phyloP scores from a whole-genome alignment of 805 yeast species.

The Wickerhamiella siamensis region DNA sequence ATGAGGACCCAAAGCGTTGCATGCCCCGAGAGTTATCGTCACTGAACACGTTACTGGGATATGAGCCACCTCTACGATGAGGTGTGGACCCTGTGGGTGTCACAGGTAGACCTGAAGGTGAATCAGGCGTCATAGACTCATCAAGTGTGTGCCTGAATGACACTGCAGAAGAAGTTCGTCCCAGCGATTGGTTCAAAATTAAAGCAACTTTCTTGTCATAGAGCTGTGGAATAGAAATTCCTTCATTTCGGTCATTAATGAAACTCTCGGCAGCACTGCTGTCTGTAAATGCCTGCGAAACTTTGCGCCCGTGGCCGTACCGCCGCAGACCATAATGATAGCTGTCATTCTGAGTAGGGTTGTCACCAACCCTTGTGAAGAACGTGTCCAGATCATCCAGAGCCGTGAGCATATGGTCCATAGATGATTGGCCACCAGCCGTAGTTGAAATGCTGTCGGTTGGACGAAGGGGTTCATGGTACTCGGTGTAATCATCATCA shows the following conservation, averaged over 20 bases:
- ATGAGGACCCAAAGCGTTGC: background rate
- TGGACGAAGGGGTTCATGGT: background rate
- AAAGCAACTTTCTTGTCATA: conserved; percentile 68
- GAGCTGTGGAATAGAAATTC: conserved; percentile 50
- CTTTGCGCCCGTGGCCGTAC: conserved; percentile 3
- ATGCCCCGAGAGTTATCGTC: background rate
- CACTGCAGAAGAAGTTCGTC: conserved; percentile 57
- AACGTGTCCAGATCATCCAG: conserved; percentile 20
- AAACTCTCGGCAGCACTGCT: conserved; percentile 6
- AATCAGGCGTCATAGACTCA: conserved; percentile 35
- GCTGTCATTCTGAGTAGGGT: conserved; percentile 6
- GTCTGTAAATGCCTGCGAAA: conserved; percentile 4
- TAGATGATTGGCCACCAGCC: conserved; percentile 12
- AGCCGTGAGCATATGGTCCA: conserved; percentile 19
- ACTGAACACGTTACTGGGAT: background rate
- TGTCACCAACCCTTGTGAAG: conserved; percentile 15
- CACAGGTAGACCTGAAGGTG: background rate
- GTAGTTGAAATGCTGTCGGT: conserved; percentile 4
- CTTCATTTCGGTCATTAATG: conserved; percentile 8
- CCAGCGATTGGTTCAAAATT: conserved; percentile 58
- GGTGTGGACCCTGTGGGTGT: background rate
- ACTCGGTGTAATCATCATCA: conserved; percentile 21
- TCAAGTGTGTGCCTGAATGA: conserved; percentile 67
- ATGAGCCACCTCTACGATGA: background rate
- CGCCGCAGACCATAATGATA: background rate